Evolutionary conservation across 2,329 filamentous ascomycete species (phyloP).

Genomic region (Ophiosphaerella korrae): DNA sequence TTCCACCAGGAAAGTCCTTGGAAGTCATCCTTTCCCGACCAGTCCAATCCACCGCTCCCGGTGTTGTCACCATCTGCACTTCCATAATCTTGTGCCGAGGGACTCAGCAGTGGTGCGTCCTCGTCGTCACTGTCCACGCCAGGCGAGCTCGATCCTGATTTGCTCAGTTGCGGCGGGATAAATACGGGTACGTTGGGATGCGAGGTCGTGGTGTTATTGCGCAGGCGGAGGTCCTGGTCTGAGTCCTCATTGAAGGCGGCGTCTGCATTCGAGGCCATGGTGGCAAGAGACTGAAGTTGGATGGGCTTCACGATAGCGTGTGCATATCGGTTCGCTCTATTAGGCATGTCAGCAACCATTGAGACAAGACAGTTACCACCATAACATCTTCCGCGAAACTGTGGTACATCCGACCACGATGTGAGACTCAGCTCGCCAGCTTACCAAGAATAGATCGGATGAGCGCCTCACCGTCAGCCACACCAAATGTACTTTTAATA

Average conservation of each 20-base stretch:
- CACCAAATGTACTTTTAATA: conserved; percentile 70
- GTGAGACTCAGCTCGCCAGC: conserved; percentile 9
- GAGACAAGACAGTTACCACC: background rate
- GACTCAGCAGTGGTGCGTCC: conserved; percentile 34
- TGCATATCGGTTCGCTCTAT: conserved; percentile 19
- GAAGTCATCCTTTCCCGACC: conserved; percentile 46
- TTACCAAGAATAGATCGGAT: conserved; percentile 25
- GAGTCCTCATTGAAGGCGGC: conserved; percentile 36
- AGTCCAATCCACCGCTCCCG: conserved; percentile 25
- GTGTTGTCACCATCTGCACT: conserved; percentile 11
- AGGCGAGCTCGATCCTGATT: conserved; percentile 20
- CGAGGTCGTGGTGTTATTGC: conserved; percentile 12
- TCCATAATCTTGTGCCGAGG: conserved; percentile 15
- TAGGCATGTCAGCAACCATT: conserved; percentile 1
- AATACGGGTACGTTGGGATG: conserved; percentile 15
- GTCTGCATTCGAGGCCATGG: conserved; percentile 34
- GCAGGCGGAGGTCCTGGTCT: conserved; percentile 29
- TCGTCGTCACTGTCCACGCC: conserved; percentile 25
- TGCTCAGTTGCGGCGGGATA: conserved; percentile 11
- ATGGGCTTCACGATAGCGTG: conserved; percentile 13
- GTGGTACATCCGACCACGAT: background rate
- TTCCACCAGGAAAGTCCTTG: conserved; percentile 56
- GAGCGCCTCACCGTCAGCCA: conserved; percentile 8
- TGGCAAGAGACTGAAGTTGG: conserved; percentile 1
- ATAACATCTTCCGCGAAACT: background rate